Percentiles rank a stretch among this genome's conserved stretches.
These are phyloP conservation scores for Syzygium oleosum DNA, from an alignment of 345 rosid species.

Conservation along the genomic window DNA sequence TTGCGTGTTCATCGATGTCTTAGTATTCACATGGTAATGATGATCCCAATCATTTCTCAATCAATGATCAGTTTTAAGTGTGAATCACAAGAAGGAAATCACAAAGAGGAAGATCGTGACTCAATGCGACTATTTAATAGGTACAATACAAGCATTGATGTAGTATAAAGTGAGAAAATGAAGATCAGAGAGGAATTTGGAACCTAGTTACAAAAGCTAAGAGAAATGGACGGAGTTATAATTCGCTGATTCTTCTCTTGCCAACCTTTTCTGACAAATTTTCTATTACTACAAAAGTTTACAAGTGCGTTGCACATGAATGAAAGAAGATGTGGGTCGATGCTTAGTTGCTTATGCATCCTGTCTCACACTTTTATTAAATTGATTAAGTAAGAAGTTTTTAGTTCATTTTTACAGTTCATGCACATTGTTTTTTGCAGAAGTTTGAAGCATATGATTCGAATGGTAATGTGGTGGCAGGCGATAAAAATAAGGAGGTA, in stretches of 20 bases:
- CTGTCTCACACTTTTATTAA: neutral
- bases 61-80: neutral
- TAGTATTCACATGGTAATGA: neutral
- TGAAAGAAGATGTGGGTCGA: neutral
- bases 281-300: neutral
- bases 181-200: neutral
- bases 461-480: constrained; percentile 65
- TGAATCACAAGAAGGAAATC: neutral
- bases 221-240: neutral
- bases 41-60: neutral
- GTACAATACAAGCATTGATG: neutral
- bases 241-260: neutral
- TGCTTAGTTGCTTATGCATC: neutral
- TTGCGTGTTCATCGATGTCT: neutral
- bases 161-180: neutral
- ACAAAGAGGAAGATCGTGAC: neutral
- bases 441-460: constrained; percentile 92
- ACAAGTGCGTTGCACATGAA: neutral
- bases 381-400: neutral
- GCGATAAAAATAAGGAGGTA: constrained; percentile 85
- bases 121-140: neutral
- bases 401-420: neutral
- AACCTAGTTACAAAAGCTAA: neutral
- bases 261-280: neutral
- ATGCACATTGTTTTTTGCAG: constrained; percentile 24